phyloP scores from a whole-genome alignment of 2,329 filamentous ascomycete genomes.

The Clarireedia monteithiana region DNA sequence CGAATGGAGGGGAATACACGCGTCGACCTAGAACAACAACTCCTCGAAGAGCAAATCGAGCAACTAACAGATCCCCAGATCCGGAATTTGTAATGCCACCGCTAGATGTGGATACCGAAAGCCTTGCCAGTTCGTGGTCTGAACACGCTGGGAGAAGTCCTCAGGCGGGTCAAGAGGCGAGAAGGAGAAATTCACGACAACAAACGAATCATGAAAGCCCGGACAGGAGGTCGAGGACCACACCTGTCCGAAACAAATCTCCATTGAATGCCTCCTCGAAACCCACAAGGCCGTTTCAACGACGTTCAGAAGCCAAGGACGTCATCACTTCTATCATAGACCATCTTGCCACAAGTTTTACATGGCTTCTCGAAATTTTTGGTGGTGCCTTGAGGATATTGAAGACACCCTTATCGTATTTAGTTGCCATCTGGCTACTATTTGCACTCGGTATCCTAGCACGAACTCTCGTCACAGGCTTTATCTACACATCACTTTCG shows the following conservation, averaged over 20 bases:
- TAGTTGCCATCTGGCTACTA: constrained; percentile 53
- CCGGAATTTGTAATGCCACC: constrained; percentile 30
- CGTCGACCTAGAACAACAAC: constrained; percentile 8
- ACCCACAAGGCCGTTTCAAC: background rate
- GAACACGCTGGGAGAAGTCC: constrained; percentile 10
- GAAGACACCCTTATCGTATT: constrained; percentile 55
- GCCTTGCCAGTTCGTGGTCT: constrained; percentile 25
- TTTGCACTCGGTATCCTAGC: constrained; percentile 51
- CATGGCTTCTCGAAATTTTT: constrained; percentile 49
- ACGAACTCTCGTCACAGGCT: constrained; percentile 54
- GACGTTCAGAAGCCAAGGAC: constrained; percentile 7
- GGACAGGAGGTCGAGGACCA: constrained; percentile 16
- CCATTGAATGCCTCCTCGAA: background rate
- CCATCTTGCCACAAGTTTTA: constrained; percentile 21
- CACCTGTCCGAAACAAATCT: background rate
- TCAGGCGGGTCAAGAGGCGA: constrained; percentile 16
- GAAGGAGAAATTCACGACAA: constrained; percentile 16
- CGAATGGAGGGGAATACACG: constrained; percentile 14
- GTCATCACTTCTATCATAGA: constrained; percentile 11
- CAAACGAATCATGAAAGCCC: constrained; percentile 14
- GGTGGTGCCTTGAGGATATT: constrained; percentile 51
- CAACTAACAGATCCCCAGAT: constrained; percentile 22
- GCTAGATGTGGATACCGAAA: constrained; percentile 23
- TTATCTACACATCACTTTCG: constrained; percentile 53
- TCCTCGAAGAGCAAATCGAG: constrained; percentile 17